Percentiles rank a stretch among this genome's conserved stretches.
Conservation (phyloP, 1,284 basidiomycete genomes). For the Trametes polyzona region DNA sequence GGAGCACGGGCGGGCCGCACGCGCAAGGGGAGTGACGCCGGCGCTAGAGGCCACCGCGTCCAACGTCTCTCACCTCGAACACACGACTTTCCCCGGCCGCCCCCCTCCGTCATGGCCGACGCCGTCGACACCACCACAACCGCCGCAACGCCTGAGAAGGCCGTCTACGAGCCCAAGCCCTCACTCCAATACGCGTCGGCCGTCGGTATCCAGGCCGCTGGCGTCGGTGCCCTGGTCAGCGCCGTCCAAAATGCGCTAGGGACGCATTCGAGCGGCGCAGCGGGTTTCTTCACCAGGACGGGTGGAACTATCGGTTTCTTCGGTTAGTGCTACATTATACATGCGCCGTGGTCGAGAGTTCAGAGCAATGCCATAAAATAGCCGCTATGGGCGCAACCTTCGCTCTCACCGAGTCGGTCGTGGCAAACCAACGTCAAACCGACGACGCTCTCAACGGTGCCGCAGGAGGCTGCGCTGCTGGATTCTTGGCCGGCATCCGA, state of each 20-base stretch:
- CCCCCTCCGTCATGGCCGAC: constrained; percentile 33
- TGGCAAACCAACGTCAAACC: constrained; percentile 83
- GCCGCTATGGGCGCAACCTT: constrained; percentile 93
- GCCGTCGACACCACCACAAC: constrained; percentile 19
- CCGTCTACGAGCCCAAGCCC: constrained; percentile 59
- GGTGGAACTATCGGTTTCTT: constrained; percentile 85
- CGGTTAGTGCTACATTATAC: constrained; percentile 50
- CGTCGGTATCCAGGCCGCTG: constrained; percentile 70
- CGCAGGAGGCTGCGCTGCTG: constrained; percentile 90
- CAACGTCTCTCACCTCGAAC: constrained; percentile 19
- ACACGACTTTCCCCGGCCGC: constrained; percentile 24
- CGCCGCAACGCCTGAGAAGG: constrained; percentile 10
- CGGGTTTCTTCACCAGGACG: constrained; percentile 81
- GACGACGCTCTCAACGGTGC: constrained; percentile 87
- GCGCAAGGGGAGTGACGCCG: constrained; percentile 21
- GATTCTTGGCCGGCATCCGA: constrained; percentile 86
- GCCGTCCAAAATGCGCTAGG: constrained; percentile 86
- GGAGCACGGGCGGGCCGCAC: constrained; percentile 10
- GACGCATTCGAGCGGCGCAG: constrained; percentile 82
- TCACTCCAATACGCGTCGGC: constrained; percentile 62
- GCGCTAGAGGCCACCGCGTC: constrained; percentile 16
- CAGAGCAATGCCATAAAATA: constrained; percentile 34
- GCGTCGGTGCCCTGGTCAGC: constrained; percentile 79
- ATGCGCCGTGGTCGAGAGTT: background rate
- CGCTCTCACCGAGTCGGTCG: constrained; percentile 79